phyloP scores from a whole-genome alignment of 768 basidiomycete species.

The Hygrocybe punicea region DNA sequence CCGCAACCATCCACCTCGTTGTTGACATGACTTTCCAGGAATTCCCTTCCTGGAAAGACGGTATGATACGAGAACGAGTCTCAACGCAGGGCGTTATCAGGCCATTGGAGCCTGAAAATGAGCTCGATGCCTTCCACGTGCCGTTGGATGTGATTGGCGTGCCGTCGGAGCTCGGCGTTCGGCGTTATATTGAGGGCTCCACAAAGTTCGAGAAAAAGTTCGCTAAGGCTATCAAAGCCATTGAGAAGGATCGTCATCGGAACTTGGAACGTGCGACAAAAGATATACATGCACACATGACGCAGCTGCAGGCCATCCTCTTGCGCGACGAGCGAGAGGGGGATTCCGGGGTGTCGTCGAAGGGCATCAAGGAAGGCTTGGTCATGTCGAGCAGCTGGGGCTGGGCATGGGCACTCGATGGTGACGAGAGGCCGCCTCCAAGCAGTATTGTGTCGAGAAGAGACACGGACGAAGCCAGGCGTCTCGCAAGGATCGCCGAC shows the following conservation, averaged over 20 bases:
- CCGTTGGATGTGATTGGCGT: constrained; percentile 65
- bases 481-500: constrained; percentile 72
- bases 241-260: constrained; percentile 65
- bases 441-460: constrained; percentile 87
- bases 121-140: constrained; percentile 64
- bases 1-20: background rate
- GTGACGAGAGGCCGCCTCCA: constrained; percentile 80
- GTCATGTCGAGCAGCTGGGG: constrained; percentile 57
- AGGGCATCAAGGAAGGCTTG: constrained; percentile 36
- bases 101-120: constrained; percentile 66
- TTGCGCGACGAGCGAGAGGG: constrained; percentile 26
- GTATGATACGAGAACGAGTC: constrained; percentile 91
- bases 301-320: constrained; percentile 42
- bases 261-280: constrained; percentile 62
- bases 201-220: constrained; percentile 67
- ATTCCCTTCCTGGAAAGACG: constrained; percentile 39
- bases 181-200: constrained; percentile 70
- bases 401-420: constrained; percentile 85
- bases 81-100: constrained; percentile 80
- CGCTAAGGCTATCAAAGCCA: constrained; percentile 46
- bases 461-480: constrained; percentile 77
- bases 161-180: constrained; percentile 68
- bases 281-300: constrained; percentile 56
- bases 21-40: constrained; percentile 27
- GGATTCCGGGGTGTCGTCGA: constrained; percentile 13